Base-by-base conservation (phyloP, 768 basidiomycete species). In the Suillus ampliporus region DNA sequence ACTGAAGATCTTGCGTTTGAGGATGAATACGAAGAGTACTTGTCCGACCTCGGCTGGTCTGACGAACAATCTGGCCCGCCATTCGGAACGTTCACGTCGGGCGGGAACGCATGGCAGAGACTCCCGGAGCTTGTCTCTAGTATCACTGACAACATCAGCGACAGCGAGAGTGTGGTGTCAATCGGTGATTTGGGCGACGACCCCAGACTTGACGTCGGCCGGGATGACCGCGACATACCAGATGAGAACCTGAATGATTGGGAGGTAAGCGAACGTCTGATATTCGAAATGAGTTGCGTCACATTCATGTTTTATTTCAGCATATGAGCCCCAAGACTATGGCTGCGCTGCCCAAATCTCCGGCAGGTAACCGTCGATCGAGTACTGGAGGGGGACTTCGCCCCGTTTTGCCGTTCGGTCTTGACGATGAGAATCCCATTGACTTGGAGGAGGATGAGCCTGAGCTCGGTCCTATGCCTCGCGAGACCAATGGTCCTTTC, bases 251-350 rank as follows among this genome's bases (percentile, higher is more conserved):
- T 91, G 66, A 98, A 96, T 70, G 94, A 95, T 68, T 98, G 96
- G 96, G 96, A 96, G 90, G 95, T 95, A 66, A 73, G 88, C 69
- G 9, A 1, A 11, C 23, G 59, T 44, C 34, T 57, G 19, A 59
- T 61, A 60, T 52, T 50, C 28, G 60, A 52, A 14, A 59, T 14
- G 38, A 14, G 26, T 26, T 34, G 60, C 38, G 58, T 44, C 58
- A 43, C 40, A 43, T 59, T 63, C 10, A 43, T 31, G n/a, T 64
- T 23, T 57, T 53, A 34, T 44, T 65, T 21, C 66, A 95, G 95
- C 95, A 97, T 71, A 92, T 98, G 90, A 97, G 96, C 66, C 94
- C 95, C 4, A 92, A 94, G 77, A 96, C 95, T 3, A 91, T 98
- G 87, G 92, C 92, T 14, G 91, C 94, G 10, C 80, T 98, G 52